Evolutionary conservation across 23 red algal genomes (phyloP).

Genomic region (Agarophyton chilense): DNA sequence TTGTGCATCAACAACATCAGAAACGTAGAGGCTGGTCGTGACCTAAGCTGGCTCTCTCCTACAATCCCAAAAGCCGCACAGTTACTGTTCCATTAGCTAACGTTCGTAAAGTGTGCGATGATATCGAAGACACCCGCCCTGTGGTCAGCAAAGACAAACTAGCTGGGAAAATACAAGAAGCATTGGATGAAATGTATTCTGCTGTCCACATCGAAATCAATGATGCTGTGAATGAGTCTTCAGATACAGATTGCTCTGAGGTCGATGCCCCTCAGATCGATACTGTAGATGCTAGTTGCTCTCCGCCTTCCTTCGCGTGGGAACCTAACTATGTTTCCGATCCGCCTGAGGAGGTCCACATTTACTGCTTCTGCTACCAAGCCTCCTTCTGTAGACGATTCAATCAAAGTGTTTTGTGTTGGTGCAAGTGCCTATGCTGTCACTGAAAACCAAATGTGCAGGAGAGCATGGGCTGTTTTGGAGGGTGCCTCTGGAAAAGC

Average conservation of each 20-base stretch:
- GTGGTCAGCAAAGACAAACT: conserved; percentile 22
- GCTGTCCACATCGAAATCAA: background rate
- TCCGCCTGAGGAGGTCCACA: background rate
- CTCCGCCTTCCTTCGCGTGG: too few species aligned
- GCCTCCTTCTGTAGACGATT: background rate
- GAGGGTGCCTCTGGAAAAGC: too few species aligned
- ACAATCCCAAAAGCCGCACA: background rate
- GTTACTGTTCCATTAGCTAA: conserved; percentile 30
- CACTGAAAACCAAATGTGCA: too few species aligned
- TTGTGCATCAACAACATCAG: conserved; percentile 23
- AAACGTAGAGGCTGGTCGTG: conserved; percentile 20
- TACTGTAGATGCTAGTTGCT: too few species aligned
- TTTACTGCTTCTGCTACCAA: too few species aligned
- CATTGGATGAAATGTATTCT: background rate
- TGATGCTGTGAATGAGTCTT: background rate
- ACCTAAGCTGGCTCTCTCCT: too few species aligned
- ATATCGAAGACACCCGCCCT: conserved; percentile 29
- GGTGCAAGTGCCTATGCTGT: too few species aligned
- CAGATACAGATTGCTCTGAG: background rate
- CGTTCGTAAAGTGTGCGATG: background rate
- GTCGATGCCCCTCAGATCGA: background rate
- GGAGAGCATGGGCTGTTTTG: too few species aligned
- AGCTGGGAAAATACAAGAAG: conserved; percentile 17
- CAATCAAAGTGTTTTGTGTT: background rate
- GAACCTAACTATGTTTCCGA: too few species aligned